Evolutionary conservation across 495 filamentous ascomycete species (phyloP).

Genomic region (Aspergillus nanangensis): DNA sequence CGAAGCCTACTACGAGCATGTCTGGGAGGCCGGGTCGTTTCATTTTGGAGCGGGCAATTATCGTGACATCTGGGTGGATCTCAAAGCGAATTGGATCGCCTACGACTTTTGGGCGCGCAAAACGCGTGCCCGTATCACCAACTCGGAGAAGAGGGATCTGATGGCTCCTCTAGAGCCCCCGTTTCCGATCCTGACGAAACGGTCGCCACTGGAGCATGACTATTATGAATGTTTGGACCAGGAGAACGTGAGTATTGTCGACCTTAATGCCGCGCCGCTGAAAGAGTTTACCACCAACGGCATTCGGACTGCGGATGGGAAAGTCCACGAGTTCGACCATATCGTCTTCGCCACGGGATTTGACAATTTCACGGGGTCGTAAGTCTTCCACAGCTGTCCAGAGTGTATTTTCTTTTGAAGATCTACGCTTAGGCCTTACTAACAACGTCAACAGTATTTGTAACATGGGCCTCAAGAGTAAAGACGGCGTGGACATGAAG

Average conservation of each 20-base stretch:
- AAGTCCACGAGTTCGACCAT: slow-evolving; percentile 42
- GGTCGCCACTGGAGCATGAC: slow-evolving; percentile 46
- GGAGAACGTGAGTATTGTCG: slow-evolving; percentile 47
- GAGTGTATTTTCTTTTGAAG: not conserved
- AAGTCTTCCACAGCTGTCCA: slow-evolving; percentile 12
- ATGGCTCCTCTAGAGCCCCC: slow-evolving; percentile 47
- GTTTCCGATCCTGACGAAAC: slow-evolving; percentile 46
- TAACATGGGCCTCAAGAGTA: slow-evolving; percentile 41
- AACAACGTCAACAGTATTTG: slow-evolving; percentile 25
- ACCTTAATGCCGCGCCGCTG: slow-evolving; percentile 42
- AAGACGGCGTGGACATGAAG: slow-evolving; percentile 29
- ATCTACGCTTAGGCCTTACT: not conserved
- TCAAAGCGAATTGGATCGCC: slow-evolving; percentile 33
- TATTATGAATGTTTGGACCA: slow-evolving; percentile 54
- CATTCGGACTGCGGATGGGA: slow-evolving; percentile 36
- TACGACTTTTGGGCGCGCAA: slow-evolving; percentile 55
- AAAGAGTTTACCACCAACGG: slow-evolving; percentile 35
- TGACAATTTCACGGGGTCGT: slow-evolving; percentile 22
- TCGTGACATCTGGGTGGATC: slow-evolving; percentile 40
- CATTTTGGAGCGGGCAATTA: slow-evolving; percentile 45
- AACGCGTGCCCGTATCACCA: slow-evolving; percentile 40
- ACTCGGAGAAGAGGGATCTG: slow-evolving; percentile 42
- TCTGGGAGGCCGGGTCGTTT: slow-evolving; percentile 48
- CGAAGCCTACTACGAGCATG: slow-evolving; percentile 37
- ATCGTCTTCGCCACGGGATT: slow-evolving; percentile 54